phyloP scores from a whole-genome alignment of 805 yeast genomes.

The Zygosaccharomyces siamensis region DNA sequence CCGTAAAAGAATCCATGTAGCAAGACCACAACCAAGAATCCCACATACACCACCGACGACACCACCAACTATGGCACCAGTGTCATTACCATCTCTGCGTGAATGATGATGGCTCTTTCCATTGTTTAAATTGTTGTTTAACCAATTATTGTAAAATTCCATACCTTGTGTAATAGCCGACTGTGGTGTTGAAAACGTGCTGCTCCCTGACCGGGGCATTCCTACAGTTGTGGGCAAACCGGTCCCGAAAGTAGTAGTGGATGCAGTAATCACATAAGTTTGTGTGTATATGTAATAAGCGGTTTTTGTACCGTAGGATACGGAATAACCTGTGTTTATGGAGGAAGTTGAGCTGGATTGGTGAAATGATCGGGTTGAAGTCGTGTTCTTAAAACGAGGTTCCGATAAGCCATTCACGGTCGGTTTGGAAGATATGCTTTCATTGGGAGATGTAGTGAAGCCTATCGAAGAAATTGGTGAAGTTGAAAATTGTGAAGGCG shows the following conservation, averaged over 20 bases:
- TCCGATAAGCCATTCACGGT: not conserved
- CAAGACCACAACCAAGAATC: conserved; percentile 14
- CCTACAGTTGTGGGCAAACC: conserved; percentile 20
- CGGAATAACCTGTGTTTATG: conserved; percentile 7
- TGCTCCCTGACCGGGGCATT: conserved; percentile 7
- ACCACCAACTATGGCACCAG: conserved; percentile 29
- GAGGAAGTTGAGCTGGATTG: conserved; percentile 8
- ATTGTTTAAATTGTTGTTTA: conserved; percentile 4
- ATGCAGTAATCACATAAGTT: conserved; percentile 16
- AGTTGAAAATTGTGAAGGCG: not conserved
- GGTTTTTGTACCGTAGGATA: conserved; percentile 8
- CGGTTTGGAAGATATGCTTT: not conserved
- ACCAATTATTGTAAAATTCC: conserved; percentile 25
- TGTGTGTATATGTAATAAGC: conserved; percentile 17
- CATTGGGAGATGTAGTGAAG: not conserved
- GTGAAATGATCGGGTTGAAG: not conserved
- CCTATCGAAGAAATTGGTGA: not conserved
- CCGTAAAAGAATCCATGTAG: conserved; percentile 21
- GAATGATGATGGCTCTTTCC: not conserved
- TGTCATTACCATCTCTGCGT: conserved; percentile 2
- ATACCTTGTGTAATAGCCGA: conserved; percentile 22
- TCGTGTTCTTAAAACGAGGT: not conserved
- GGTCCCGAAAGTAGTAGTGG: conserved; percentile 17
- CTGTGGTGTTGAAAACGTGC: conserved; percentile 21
- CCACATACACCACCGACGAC: conserved; percentile 34